Evolutionary conservation across 441 rosid genomes (phyloP).

Genomic region (Pelargonium australe): DNA sequence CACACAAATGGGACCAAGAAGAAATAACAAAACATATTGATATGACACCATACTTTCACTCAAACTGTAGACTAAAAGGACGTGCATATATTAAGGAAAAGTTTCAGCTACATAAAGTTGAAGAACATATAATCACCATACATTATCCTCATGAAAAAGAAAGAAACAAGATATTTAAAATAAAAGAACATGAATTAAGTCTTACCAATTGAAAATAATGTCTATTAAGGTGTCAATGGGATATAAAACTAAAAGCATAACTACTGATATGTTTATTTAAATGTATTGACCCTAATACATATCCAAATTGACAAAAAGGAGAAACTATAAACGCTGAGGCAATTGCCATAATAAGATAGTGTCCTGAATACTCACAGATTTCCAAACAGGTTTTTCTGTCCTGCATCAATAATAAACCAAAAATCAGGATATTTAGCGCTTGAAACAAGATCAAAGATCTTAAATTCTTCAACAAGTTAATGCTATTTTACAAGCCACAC

Average conservation of each 20-base stretch:
- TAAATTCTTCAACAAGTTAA: neutral
- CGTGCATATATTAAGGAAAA: neutral
- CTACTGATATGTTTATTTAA: neutral
- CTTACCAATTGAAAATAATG: neutral
- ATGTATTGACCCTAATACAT: neutral
- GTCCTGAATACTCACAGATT: constrained; percentile 46
- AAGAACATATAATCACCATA: neutral
- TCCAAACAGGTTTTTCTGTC: constrained; percentile 73
- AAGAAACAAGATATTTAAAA: neutral
- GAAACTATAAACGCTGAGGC: neutral
- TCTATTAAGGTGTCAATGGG: neutral
- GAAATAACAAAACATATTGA: neutral
- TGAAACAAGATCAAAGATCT: neutral
- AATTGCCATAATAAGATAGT: constrained; percentile 6
- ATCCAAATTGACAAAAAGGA: neutral
- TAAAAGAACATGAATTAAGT: neutral
- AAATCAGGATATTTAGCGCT: neutral
- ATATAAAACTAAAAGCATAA: neutral
- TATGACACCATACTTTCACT: neutral
- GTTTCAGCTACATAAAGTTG: neutral
- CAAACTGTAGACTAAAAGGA: neutral
- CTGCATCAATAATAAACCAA: constrained; percentile 39
- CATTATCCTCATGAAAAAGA: neutral
- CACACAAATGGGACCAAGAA: neutral
- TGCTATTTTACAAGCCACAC: neutral